A percentile compares a stretch with the other conserved stretches of the same genome.
phyloP scores from a whole-genome alignment of 306 rosid genomes.

The Parietaria judaica region DNA sequence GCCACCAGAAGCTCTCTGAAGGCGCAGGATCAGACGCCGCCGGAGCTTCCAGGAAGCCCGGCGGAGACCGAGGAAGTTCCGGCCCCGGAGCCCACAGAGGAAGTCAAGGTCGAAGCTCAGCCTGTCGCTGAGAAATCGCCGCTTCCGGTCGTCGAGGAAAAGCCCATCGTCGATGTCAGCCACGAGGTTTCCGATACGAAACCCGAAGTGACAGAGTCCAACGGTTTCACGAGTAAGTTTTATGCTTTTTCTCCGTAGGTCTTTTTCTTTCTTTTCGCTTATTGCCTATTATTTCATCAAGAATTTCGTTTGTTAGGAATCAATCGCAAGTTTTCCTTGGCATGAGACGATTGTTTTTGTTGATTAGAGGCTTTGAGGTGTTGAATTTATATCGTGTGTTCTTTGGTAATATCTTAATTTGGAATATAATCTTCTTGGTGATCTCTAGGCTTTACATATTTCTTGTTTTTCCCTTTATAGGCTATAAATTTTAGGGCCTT shows the following conservation, averaged over 20 bases:
- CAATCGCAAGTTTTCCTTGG: too few species aligned
- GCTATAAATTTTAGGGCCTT: background rate
- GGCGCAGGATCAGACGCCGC: slow-evolving; percentile 40
- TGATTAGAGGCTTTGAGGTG: too few species aligned
- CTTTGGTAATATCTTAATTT: too few species aligned
- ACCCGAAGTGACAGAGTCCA: slow-evolving; percentile 23
- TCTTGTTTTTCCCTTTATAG: too few species aligned
- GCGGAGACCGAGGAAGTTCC: slow-evolving; percentile 4
- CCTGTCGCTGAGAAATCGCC: slow-evolving; percentile 23
- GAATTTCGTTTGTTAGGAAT: background rate
- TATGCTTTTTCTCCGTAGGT: background rate
- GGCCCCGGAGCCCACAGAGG: slow-evolving; percentile 28
- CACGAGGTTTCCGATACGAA: slow-evolving; percentile 11
- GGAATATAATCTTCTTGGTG: too few species aligned
- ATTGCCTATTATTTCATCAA: background rate
- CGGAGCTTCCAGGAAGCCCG: slow-evolving; percentile 31
- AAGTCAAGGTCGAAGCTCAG: slow-evolving; percentile 31
- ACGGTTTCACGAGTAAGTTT: slow-evolving; percentile 50
- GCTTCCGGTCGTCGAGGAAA: slow-evolving; percentile 25
- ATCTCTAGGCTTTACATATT: too few species aligned
- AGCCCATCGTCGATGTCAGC: slow-evolving; percentile 10
- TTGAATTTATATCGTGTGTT: too few species aligned
- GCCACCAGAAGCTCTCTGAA: slow-evolving; percentile 46
- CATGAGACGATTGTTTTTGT: too few species aligned
- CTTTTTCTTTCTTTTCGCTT: background rate